phyloP scores from a whole-genome alignment of 2,329 filamentous ascomycete genomes.

The Trichoderma sp. region DNA sequence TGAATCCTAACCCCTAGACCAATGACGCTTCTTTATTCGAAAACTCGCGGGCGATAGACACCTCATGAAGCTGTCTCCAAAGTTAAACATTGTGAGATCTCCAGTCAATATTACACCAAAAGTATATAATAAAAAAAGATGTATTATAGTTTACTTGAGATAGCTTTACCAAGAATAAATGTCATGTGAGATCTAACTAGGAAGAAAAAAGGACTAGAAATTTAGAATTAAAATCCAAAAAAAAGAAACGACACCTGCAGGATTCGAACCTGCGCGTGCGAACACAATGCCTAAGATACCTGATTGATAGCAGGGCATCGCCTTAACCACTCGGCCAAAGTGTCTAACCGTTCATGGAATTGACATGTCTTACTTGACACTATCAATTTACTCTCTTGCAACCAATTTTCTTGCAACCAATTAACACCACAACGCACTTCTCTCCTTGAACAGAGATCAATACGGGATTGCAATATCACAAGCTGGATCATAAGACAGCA shows the following conservation, averaged over 20 bases:
- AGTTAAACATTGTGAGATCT: neutral
- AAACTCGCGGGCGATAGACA: neutral
- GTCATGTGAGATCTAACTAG: neutral
- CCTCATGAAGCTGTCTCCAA: neutral
- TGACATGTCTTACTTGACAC: neutral
- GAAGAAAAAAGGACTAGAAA: too few relatives aligned
- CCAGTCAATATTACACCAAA: neutral
- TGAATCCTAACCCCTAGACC: constrained; percentile 19
- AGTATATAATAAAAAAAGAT: neutral
- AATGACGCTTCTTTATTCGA: neutral
- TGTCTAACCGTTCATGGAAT: constrained; percentile 17
- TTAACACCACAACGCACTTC: neutral
- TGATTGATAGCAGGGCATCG: constrained; percentile 20
- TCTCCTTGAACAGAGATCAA: neutral
- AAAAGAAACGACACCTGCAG: constrained; percentile 20
- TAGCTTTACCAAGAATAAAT: neutral
- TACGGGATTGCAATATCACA: neutral
- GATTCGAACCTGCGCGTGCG: constrained; percentile 23
- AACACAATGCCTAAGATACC: constrained; percentile 22
- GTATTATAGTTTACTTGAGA: neutral
- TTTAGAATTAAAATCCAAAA: neutral
- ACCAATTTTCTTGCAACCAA: neutral
- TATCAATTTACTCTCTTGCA: neutral
- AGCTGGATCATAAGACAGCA: neutral
- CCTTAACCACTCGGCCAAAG: constrained; percentile 23